Evolutionary conservation across 371 early-diverging fungal species (phyloP).

Genomic region (Fennellomyces sp.): DNA sequence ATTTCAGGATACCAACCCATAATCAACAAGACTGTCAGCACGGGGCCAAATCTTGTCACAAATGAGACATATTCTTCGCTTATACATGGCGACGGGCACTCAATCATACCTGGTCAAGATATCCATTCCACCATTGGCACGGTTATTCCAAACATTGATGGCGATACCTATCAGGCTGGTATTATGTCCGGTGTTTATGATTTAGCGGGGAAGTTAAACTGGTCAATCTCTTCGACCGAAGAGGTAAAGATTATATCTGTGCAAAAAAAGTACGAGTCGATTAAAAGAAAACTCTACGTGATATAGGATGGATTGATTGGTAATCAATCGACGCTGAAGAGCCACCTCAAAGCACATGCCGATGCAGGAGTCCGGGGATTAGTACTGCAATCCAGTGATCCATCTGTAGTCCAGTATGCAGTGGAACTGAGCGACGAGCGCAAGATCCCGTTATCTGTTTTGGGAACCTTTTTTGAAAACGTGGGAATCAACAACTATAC

Average conservation of each 20-base stretch:
- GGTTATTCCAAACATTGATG: constrained; percentile 14
- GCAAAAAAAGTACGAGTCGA: not conserved
- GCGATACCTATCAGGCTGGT: constrained; percentile 31
- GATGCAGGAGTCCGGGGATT: constrained; percentile 15
- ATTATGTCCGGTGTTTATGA: constrained; percentile 28
- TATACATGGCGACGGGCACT: constrained; percentile 4
- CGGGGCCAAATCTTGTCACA: constrained; percentile 32
- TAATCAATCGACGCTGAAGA: not conserved
- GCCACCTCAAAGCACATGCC: constrained; percentile 3
- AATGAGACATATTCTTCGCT: constrained; percentile 26
- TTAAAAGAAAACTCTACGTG: not conserved
- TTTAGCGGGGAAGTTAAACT: constrained; percentile 27
- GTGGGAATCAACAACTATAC: not conserved
- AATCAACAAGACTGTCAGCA: constrained; percentile 30
- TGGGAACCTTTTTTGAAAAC: constrained; percentile 24
- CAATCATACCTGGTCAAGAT: not conserved
- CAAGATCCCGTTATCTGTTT: not conserved
- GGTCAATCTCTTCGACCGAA: constrained; percentile 20
- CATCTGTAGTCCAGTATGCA: constrained; percentile 2
- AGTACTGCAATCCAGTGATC: constrained; percentile 28
- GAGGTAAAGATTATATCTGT: constrained; percentile 13
- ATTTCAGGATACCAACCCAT: constrained; percentile 40
- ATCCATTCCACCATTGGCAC: constrained; percentile 16
- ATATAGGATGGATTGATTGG: constrained; percentile 2
- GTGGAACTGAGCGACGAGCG: not conserved